These are phyloP conservation scores for Dendrocalamus latiflorus DNA, from an alignment of 202 grass and related monocot species.

Conservation along the genomic window DNA sequence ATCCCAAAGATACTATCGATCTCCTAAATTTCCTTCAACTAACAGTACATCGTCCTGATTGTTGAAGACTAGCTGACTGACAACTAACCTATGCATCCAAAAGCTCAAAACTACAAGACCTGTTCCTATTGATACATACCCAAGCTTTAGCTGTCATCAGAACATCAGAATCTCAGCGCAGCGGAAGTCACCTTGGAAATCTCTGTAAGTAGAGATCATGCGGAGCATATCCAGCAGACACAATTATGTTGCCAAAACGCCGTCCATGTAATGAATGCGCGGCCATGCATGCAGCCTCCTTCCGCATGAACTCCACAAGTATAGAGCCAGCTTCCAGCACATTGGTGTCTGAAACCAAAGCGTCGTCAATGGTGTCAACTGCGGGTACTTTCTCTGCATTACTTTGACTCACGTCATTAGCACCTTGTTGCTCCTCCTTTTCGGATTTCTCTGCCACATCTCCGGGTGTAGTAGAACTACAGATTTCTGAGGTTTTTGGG, in stretches of 20 bases:
- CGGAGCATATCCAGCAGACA: slow-evolving; percentile 53
- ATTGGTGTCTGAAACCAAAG: background rate
- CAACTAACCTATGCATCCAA: background rate
- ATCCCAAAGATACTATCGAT: background rate
- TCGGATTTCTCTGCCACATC: background rate
- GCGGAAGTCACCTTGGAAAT: slow-evolving; percentile 45
- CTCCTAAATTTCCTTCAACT: background rate
- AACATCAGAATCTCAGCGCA: background rate
- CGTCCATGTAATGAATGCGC: slow-evolving; percentile 79
- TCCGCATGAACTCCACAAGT: slow-evolving; percentile 76
- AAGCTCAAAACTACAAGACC: background rate
- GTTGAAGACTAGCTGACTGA: background rate
- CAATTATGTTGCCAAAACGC: slow-evolving; percentile 39
- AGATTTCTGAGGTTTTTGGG: background rate
- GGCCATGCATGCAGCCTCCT: slow-evolving; percentile 60
- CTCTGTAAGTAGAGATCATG: slow-evolving; percentile 55
- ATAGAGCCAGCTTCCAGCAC: slow-evolving; percentile 57
- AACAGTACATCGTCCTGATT: background rate
- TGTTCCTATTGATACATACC: background rate
- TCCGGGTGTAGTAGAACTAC: background rate
- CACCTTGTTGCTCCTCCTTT: background rate
- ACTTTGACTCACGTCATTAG: background rate
- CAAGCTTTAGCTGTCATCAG: background rate
- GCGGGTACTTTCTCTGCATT: background rate
- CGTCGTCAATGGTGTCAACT: background rate